Evolutionary conservation across 1,284 basidiomycete genomes (phyloP).

Genomic region (Uromyces viciae-fabae): DNA sequence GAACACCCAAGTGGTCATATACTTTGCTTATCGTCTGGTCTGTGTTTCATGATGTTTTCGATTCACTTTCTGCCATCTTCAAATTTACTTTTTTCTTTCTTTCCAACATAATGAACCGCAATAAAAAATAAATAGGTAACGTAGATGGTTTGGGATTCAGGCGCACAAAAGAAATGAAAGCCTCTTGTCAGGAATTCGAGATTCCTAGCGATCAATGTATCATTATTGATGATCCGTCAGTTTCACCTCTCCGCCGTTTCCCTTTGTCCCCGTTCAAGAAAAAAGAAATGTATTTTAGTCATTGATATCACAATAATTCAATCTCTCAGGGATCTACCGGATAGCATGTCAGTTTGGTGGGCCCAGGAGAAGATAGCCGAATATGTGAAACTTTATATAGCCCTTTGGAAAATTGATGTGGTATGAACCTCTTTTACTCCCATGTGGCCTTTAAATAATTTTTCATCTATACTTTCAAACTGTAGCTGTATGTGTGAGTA

Average conservation of each 20-base stretch:
- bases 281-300: too few relatives aligned
- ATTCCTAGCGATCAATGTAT: slow-evolving; percentile 31
- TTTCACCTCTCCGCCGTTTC: background rate
- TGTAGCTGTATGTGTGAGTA: too few relatives aligned
- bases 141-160: slow-evolving; percentile 35
- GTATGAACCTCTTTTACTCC: slow-evolving; percentile 11
- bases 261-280: too few relatives aligned
- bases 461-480: too few relatives aligned
- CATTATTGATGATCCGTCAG: slow-evolving; percentile 39
- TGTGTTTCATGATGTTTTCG: background rate
- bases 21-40: slow-evolving; percentile 41
- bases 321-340: slow-evolving; percentile 21
- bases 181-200: slow-evolving; percentile 34
- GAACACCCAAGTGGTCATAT: slow-evolving; percentile 25
- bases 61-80: background rate
- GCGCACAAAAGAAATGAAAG: slow-evolving; percentile 34
- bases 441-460: too few relatives aligned
- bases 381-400: slow-evolving; percentile 32
- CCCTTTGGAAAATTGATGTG: slow-evolving; percentile 34
- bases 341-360: slow-evolving; percentile 45
- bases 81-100: background rate
- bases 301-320: background rate
- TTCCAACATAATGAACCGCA: background rate
- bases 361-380: slow-evolving; percentile 23
- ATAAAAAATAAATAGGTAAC: slow-evolving; percentile 11